Evolutionary conservation across 2,329 filamentous ascomycete genomes (phyloP).

Genomic region (Parastagonospora avenae): DNA sequence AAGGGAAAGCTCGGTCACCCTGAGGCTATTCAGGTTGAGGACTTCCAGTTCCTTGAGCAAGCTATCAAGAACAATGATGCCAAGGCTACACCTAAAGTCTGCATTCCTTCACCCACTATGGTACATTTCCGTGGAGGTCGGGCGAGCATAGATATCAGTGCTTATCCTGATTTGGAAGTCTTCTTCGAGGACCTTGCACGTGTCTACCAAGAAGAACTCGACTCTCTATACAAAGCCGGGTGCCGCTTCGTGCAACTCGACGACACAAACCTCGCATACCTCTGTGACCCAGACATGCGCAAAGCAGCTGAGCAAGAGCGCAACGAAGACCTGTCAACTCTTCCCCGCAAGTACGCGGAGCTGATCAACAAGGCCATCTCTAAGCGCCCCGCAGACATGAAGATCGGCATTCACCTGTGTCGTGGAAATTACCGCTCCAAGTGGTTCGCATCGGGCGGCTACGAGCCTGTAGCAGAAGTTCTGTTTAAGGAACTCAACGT

Average conservation of each 20-base stretch:
- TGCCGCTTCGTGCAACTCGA: slow-evolving; percentile 64
- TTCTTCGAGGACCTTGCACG: slow-evolving; percentile 62
- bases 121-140: slow-evolving; percentile 63
- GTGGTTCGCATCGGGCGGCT: slow-evolving; percentile 64
- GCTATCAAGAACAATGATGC: slow-evolving; percentile 50
- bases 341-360: slow-evolving; percentile 59
- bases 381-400: slow-evolving; percentile 60
- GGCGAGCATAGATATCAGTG: slow-evolving; percentile 57
- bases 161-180: slow-evolving; percentile 60
- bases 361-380: slow-evolving; percentile 62
- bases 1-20: slow-evolving; percentile 60
- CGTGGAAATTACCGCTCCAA: slow-evolving; percentile 62
- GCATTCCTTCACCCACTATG: slow-evolving; percentile 65
- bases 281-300: slow-evolving; percentile 63
- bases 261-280: slow-evolving; percentile 65
- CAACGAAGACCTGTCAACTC: slow-evolving; percentile 56
- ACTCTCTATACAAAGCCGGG: slow-evolving; percentile 59
- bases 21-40: slow-evolving; percentile 60
- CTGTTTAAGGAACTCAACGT: slow-evolving; percentile 62
- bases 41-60: slow-evolving; percentile 60
- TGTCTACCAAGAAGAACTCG: slow-evolving; percentile 62
- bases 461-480: slow-evolving; percentile 64
- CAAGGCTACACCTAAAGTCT: slow-evolving; percentile 58
- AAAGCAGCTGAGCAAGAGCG: slow-evolving; percentile 56
- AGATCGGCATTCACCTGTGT: slow-evolving; percentile 63